Evolutionary conservation across 176 grass and related monocot species (phyloP), one percentile per base, ranked within the genome.

Genomic region (Themeda triandra): DNA sequence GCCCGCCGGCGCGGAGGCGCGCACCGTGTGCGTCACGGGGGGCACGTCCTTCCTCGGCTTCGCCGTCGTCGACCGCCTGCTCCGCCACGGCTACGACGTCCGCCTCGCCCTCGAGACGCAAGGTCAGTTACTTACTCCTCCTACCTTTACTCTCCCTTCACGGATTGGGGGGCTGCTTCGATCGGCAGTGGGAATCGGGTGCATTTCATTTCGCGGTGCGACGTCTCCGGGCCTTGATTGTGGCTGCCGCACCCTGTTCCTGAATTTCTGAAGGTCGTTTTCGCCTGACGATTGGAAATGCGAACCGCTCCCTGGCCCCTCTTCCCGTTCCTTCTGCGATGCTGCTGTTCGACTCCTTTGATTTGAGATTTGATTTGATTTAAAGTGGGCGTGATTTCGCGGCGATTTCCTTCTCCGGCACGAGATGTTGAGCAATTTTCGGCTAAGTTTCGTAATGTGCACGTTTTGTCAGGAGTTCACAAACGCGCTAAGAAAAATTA

Each of bases 81-180:
- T 99, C 70, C 81, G 87, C 21, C 89, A 88, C 28, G 96, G 96
- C 17, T 99, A 96, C 91, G 28, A 76, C 87, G 93, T 99, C 71
- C 82, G 89, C 82, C 89, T 99, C 78, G 91, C 93, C 78, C 88
- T 99, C 66, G 93, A 99, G 81, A 94, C 86, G 30, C 93, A 96
- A 92, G 96, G 96, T 99, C 42, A 46, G 86, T 63, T n/a, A n/a
- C n/a, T n/a, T n/a, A n/a, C n/a, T n/a, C n/a, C n/a, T n/a, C n/a
- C n/a, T n/a, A n/a, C n/a, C n/a, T n/a, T n/a, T n/a, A n/a, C n/a
- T n/a, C n/a, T n/a, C n/a, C n/a, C 23, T 24, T 1, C 21, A 24
- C 23, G 2, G 54, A 60, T 23, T 41, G 44, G 35, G 62, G 4
- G 2, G 28, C 8, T 24, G 19, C 41, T 44, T 51, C 9, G 36